Conservation (phyloP, 2,329 filamentous ascomycete species). For the Harringtonia lauricola region DNA sequence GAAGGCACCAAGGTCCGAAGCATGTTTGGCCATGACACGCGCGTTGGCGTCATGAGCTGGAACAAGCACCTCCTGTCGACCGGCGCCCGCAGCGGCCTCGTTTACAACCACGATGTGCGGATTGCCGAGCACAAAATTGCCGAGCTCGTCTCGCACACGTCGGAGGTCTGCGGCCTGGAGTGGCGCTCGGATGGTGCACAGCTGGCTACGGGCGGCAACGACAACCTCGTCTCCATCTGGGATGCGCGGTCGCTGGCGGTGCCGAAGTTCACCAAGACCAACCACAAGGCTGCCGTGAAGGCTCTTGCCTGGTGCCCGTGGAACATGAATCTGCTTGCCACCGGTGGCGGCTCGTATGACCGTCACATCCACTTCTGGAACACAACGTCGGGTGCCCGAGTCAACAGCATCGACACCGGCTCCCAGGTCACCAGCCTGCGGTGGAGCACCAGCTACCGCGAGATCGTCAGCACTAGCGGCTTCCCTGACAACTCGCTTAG, state of each 20-base stretch:
- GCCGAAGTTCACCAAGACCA: slow-evolving; percentile 98
- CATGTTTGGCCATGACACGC: slow-evolving; percentile 96
- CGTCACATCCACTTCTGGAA: slow-evolving; percentile 99
- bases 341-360: slow-evolving; percentile 91
- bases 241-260: slow-evolving; percentile 87
- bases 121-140: slow-evolving; percentile 97
- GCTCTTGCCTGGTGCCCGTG: slow-evolving; percentile 97
- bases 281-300: slow-evolving; percentile 98
- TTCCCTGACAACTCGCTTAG: slow-evolving; percentile 99
- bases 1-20: slow-evolving; percentile 92
- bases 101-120: slow-evolving; percentile 98
- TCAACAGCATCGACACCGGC: slow-evolving; percentile 98
- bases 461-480: slow-evolving; percentile 93
- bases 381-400: slow-evolving; percentile 89
- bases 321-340: slow-evolving; percentile 95
- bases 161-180: slow-evolving; percentile 94
- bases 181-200: slow-evolving; percentile 96
- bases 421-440: slow-evolving; percentile 93
- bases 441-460: slow-evolving; percentile 95
- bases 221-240: slow-evolving; percentile 99
- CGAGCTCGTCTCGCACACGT: slow-evolving; percentile 92
- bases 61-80: slow-evolving; percentile 97
- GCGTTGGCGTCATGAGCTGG: slow-evolving; percentile 97
- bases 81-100: slow-evolving; percentile 84
- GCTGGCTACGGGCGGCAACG: slow-evolving; percentile 93